Evolutionary conservation across 257 asterid genomes (phyloP).

Genomic region (Salvia miltiorrhiza): DNA sequence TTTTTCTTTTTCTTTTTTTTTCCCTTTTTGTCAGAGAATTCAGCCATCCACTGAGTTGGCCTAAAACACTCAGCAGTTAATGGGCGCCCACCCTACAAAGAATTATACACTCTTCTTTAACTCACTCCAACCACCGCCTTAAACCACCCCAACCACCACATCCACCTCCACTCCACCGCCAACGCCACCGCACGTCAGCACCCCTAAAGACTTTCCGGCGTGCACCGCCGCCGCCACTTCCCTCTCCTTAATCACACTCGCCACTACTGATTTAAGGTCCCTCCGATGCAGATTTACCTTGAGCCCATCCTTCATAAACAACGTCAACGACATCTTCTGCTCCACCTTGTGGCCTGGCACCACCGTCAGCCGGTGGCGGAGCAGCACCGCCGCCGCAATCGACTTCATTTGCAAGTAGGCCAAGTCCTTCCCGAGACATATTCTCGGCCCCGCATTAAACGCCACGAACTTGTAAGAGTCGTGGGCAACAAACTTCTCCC

Average conservation of each 20-base stretch:
- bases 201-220: background rate
- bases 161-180: constrained; percentile 24
- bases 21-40: constrained; percentile 9
- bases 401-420: constrained; percentile 92
- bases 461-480: constrained; percentile 78
- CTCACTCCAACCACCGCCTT: constrained; percentile 37
- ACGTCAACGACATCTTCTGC: constrained; percentile 85
- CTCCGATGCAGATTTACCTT: constrained; percentile 52
- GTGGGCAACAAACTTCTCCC: constrained; percentile 53
- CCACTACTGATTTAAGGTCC: constrained; percentile 39
- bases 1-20: background rate
- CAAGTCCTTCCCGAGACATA: constrained; percentile 82
- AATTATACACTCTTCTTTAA: constrained; percentile 5
- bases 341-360: constrained; percentile 67
- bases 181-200: constrained; percentile 17
- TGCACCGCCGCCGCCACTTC: background rate
- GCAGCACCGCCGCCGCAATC: constrained; percentile 74
- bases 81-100: constrained; percentile 29
- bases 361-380: constrained; percentile 61
- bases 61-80: constrained; percentile 25
- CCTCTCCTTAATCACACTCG: constrained; percentile 21
- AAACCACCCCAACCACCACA: constrained; percentile 45
- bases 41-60: constrained; percentile 29
- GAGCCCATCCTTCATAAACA: constrained; percentile 85
- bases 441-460: constrained; percentile 88